These are phyloP conservation scores for Mycena indigotica DNA, from an alignment of 768 basidiomycete genomes.

Conservation along the genomic window DNA sequence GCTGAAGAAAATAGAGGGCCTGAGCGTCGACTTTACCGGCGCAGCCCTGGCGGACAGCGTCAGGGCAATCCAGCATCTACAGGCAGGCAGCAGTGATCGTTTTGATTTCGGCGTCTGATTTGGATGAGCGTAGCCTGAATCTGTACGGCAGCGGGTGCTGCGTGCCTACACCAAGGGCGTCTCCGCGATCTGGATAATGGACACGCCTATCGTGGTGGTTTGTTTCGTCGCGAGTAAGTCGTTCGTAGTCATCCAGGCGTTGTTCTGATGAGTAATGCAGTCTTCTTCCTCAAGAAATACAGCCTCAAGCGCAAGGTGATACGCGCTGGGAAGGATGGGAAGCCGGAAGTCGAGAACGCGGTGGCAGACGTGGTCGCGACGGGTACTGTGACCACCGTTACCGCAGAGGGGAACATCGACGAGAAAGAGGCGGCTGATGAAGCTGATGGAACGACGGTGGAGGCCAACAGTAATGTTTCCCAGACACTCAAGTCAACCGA, in stretches of 20 bases:
- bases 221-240: conserved; percentile 19
- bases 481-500: not conserved
- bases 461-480: not conserved
- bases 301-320: conserved; percentile 20
- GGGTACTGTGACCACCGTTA: not conserved
- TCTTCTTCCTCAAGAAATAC: conserved; percentile 22
- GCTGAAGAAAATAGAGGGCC: conserved; percentile 9
- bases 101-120: not conserved
- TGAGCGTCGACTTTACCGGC: conserved; percentile 14
- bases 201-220: conserved; percentile 15
- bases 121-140: conserved; percentile 9
- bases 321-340: conserved; percentile 7
- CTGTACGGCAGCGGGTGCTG: conserved; percentile 10
- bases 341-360: conserved; percentile 4
- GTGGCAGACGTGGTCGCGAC: not conserved
- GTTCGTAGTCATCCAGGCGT: not conserved
- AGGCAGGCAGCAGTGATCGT: not conserved
- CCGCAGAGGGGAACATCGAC: not conserved
- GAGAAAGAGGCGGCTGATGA: not conserved
- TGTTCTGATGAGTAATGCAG: too few species aligned
- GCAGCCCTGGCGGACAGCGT: conserved; percentile 13
- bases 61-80: conserved; percentile 6
- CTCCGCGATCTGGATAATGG: conserved; percentile 16
- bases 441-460: not conserved
- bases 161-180: conserved; percentile 20